phyloP scores from a whole-genome alignment of 345 rosid species.

The Citrus trifoliata region DNA sequence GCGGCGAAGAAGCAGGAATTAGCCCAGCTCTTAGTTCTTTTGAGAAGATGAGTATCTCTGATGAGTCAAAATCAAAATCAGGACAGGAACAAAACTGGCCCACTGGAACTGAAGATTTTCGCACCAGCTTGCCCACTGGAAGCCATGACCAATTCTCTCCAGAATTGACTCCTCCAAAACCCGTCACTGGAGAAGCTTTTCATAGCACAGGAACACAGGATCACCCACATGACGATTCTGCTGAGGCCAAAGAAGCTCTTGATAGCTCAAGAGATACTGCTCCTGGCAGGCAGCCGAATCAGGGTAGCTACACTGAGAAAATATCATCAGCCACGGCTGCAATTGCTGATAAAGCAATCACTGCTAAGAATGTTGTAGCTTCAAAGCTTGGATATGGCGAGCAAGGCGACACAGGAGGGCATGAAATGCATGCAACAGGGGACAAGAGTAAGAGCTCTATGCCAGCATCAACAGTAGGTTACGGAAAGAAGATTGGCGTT shows the following conservation, averaged over 20 bases:
- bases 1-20: constrained; percentile 33
- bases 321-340: constrained; percentile 42
- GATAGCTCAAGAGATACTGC: not conserved
- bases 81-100: constrained; percentile 9
- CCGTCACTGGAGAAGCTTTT: not conserved
- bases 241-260: too few relatives aligned
- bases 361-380: constrained; percentile 47
- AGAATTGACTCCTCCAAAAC: constrained; percentile 21
- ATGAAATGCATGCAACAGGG: not conserved
- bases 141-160: constrained; percentile 65
- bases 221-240: not conserved
- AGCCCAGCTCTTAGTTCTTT: constrained; percentile 32
- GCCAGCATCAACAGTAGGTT: constrained; percentile 23
- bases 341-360: constrained; percentile 40
- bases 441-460: constrained; percentile 3
- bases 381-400: constrained; percentile 56
- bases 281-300: constrained; percentile 11
- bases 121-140: constrained; percentile 32
- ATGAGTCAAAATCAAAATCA: constrained; percentile 13
- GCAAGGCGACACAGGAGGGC: not conserved
- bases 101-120: not conserved
- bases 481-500: constrained; percentile 45
- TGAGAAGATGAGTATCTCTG: constrained; percentile 32
- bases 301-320: constrained; percentile 37
- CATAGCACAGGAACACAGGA: not conserved